These are phyloP conservation scores for Pseudozyma thailandica DNA, from an alignment of 1,284 basidiomycete species.

Conservation along the genomic window DNA sequence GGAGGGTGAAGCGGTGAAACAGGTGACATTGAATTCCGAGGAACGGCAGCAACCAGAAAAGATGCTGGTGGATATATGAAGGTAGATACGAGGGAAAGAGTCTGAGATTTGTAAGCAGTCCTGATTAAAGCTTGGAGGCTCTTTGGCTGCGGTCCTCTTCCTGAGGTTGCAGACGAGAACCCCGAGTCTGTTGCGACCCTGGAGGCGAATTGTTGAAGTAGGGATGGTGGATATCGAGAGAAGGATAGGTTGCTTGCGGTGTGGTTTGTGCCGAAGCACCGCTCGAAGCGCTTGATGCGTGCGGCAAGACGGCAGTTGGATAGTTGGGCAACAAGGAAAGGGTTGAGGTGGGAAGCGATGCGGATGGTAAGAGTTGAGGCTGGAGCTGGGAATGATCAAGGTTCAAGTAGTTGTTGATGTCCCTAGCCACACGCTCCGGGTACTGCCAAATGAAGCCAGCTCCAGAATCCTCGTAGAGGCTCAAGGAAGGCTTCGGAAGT, in stretches of 20 bases:
- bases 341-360: constrained; percentile 19
- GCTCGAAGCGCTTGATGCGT: no score
- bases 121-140: constrained; percentile 20
- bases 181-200: constrained; percentile 12
- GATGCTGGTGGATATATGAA: no score
- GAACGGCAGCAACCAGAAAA: neutral
- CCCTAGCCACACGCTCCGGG: constrained; percentile 31
- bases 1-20: neutral
- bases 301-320: neutral
- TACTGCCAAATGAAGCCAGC: constrained; percentile 43
- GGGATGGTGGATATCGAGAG: constrained; percentile 17
- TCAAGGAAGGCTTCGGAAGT: constrained; percentile 27
- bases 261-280: neutral
- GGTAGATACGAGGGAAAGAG: neutral
- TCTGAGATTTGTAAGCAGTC: neutral
- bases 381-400: constrained; percentile 30
- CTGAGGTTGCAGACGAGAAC: constrained; percentile 10
- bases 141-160: constrained; percentile 16
- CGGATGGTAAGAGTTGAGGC: constrained; percentile 33
- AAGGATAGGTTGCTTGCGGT: neutral
- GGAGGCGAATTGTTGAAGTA: constrained; percentile 24
- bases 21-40: constrained; percentile 16
- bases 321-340: neutral
- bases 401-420: constrained; percentile 43
- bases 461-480: constrained; percentile 34